These are phyloP conservation scores for Eutypa lata DNA, from an alignment of 2,329 filamentous ascomycete species.

Conservation along the genomic window DNA sequence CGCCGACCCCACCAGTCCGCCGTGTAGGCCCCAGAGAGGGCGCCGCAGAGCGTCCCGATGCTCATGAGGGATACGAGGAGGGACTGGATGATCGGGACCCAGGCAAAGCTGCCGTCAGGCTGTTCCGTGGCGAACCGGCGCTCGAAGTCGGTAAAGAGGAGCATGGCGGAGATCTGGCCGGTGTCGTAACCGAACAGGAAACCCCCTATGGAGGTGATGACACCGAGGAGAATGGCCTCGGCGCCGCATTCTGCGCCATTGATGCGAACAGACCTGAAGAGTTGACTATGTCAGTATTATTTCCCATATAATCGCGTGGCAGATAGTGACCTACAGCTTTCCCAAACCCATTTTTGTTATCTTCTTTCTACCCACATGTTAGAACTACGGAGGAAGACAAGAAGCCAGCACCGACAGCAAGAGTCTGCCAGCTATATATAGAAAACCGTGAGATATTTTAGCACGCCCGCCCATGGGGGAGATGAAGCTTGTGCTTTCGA, in stretches of 20 bases:
- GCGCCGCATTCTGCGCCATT: slow-evolving; percentile 40
- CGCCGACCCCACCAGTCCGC: slow-evolving; percentile 58
- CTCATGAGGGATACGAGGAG: slow-evolving; percentile 55
- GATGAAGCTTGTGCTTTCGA: no score
- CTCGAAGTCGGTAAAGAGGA: slow-evolving; percentile 51
- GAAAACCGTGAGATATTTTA: no score
- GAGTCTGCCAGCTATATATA: no score
- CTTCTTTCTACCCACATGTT: no score
- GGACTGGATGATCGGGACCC: slow-evolving; percentile 41
- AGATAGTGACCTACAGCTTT: no score
- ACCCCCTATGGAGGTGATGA: slow-evolving; percentile 55
- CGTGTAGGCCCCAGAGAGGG: slow-evolving; percentile 50
- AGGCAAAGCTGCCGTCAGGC: slow-evolving; percentile 35
- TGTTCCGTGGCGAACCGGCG: slow-evolving; percentile 51
- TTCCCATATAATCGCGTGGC: no score
- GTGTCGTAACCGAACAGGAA: slow-evolving; percentile 65
- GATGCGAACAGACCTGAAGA: slow-evolving; percentile 35
- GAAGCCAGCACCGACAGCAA: no score
- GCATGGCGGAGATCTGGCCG: slow-evolving; percentile 53
- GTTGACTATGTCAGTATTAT: no score
- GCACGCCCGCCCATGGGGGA: no score
- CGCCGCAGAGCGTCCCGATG: slow-evolving; percentile 53
- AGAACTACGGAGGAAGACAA: no score
- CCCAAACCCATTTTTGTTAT: no score
- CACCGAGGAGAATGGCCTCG: slow-evolving; percentile 42